Base-by-base conservation (phyloP, 1,284 basidiomycete species). In the Ustilago esculenta region DNA sequence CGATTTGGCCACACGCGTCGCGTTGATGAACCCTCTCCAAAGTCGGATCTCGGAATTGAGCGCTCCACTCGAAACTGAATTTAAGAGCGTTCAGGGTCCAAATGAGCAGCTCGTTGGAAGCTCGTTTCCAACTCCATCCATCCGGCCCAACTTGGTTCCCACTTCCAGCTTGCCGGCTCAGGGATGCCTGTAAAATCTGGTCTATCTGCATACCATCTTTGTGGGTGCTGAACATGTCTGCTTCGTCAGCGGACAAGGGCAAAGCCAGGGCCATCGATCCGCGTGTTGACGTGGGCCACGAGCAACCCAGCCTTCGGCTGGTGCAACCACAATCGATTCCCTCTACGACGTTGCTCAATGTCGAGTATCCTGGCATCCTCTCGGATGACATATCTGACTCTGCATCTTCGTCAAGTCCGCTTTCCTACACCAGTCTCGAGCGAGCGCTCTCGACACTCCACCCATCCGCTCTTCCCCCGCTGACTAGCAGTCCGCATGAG, bases 291-390 rank as follows among this genome's bases (percentile, higher is more conserved):
- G n/a, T n/a, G n/a, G n/a, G n/a, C n/a, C n/a, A n/a, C n/a, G n/a
- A n/a, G n/a, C 14, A 23, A n/a, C 3, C 39, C 37, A 17, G 33
- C 64, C 14, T 47, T 1, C 33, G 32, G 11, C 53, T 44, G 35
- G 51, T 66, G 40, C 14, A 49, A 18, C 53, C 65, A 4, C 57
- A 45, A 23, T 46, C 46, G 17, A 60, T 80, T 3, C 78, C 78
- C 3, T 11, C 57, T 27, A 63, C 52, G 8, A 27, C 43, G 1
- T 50, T 77, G 7, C 40, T 78, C 40, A 60, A 60, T 21, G 54
- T 80, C 51, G 78, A 80, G 35, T 80, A 78, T 49, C 78, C 78
- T 2, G 78, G 75, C 35, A 52, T 74, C 21, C 46, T 74, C 4
- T 30, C 45, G 2, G 15, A 41, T 8, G 39, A 53, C 14, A n/a